Conservation (phyloP, 2,329 filamentous ascomycete genomes). For the Aureobasidium sp. region DNA sequence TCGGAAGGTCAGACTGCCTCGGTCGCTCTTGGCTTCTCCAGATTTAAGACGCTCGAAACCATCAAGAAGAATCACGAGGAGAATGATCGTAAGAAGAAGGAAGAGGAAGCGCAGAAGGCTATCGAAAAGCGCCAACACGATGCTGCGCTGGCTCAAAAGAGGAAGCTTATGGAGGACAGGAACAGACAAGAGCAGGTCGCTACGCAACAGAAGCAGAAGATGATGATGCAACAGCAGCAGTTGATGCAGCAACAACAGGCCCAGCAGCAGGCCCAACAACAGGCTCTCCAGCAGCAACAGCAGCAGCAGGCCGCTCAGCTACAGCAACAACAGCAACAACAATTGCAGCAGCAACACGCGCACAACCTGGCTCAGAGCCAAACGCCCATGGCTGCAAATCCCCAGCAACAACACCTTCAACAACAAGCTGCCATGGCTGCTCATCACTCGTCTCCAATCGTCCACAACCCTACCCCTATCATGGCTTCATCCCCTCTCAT, state of each 20-base stretch:
- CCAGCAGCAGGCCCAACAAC: slow-evolving; percentile 37
- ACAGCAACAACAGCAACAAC: slow-evolving; percentile 28
- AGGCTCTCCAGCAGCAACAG: slow-evolving; percentile 34
- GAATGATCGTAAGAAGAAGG: slow-evolving; percentile 48
- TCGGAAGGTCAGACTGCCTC: slow-evolving; percentile 65
- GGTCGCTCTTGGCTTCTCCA: slow-evolving; percentile 78
- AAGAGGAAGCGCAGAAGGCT: slow-evolving; percentile 49
- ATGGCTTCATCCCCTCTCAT: slow-evolving; percentile 39
- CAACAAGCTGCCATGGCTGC: slow-evolving; percentile 31
- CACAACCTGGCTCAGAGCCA: slow-evolving; percentile 17
- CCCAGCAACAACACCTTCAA: slow-evolving; percentile 37
- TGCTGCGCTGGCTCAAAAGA: slow-evolving; percentile 28
- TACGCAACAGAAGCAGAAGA: slow-evolving; percentile 44
- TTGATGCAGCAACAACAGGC: slow-evolving; percentile 35
- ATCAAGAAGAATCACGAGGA: slow-evolving; percentile 74
- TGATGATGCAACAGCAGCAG: slow-evolving; percentile 24
- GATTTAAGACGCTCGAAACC: slow-evolving; percentile 84
- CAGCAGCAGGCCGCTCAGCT: slow-evolving; percentile 43
- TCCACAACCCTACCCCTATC: slow-evolving; percentile 42
- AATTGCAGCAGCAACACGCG: slow-evolving; percentile 33
- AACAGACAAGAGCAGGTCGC: slow-evolving; percentile 26
- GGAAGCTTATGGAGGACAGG: slow-evolving; percentile 28
- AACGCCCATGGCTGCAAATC: slow-evolving; percentile 19
- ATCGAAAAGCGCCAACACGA: slow-evolving; percentile 31
- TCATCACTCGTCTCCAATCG: slow-evolving; percentile 59